Percentiles rank a stretch among this genome's conserved stretches.
Evolutionary conservation across 257 asterid species (phyloP).

Genomic region (Jacaranda copaia): DNA sequence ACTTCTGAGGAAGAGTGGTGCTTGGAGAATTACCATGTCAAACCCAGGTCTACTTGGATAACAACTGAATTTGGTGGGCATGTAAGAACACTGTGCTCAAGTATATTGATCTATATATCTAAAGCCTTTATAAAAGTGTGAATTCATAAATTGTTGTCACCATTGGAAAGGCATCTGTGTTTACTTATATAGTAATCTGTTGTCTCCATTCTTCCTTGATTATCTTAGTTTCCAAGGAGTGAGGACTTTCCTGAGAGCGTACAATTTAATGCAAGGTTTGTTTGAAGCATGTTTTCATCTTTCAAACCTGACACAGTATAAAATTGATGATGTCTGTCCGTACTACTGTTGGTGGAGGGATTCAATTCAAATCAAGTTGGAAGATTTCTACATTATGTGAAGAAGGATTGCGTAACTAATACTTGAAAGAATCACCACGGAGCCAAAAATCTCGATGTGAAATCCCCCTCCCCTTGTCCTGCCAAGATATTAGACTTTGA

Average conservation of each 20-base stretch:
- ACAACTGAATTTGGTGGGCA: slow-evolving; percentile 92
- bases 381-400: neutral
- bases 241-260: neutral
- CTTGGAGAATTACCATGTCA: slow-evolving; percentile 63
- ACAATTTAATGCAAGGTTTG: too few species aligned
- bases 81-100: slow-evolving; percentile 49
- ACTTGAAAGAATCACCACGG: neutral
- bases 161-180: too few species aligned
- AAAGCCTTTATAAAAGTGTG: neutral
- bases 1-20: slow-evolving; percentile 61
- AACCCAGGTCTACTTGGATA: slow-evolving; percentile 92
- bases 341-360: neutral
- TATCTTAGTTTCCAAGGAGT: neutral
- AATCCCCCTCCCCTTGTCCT: neutral
- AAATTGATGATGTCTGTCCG: neutral
- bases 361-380: neutral
- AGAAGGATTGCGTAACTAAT: neutral
- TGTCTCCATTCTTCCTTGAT: neutral
- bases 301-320: neutral
- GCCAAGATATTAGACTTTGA: neutral
- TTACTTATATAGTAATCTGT: neutral
- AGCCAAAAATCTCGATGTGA: slow-evolving; percentile 2
- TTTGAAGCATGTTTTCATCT: neutral
- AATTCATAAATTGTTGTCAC: too few species aligned
- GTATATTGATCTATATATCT: neutral